A percentile compares a stretch with the other conserved stretches of the same genome.
phyloP scores from a whole-genome alignment of 495 filamentous ascomycete genomes.

The Penicillium diatomitis region DNA sequence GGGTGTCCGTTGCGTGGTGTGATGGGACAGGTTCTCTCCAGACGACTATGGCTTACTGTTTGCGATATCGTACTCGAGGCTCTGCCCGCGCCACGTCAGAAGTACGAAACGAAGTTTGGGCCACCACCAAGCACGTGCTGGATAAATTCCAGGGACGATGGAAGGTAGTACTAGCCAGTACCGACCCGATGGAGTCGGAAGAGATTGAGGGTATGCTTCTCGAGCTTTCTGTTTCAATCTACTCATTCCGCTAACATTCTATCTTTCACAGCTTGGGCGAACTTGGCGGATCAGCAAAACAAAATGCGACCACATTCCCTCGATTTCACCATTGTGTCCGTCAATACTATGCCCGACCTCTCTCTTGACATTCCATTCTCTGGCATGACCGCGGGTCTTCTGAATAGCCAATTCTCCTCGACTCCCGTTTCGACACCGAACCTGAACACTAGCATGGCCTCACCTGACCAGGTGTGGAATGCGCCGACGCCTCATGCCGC shows the following conservation, averaged over 20 bases:
- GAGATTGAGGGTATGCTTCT: slow-evolving; percentile 51
- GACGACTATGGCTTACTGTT: slow-evolving; percentile 68
- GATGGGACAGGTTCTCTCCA: slow-evolving; percentile 74
- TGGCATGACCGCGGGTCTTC: slow-evolving; percentile 21
- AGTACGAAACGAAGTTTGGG: slow-evolving; percentile 74
- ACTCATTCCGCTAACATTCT: background rate
- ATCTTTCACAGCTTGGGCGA: slow-evolving; percentile 33
- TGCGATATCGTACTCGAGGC: slow-evolving; percentile 53
- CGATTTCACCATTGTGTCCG: slow-evolving; percentile 52
- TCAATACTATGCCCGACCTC: slow-evolving; percentile 59
- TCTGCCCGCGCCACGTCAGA: slow-evolving; percentile 49
- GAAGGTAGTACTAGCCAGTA: slow-evolving; percentile 70
- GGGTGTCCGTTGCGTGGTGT: slow-evolving; percentile 89
- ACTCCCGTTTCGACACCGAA: slow-evolving; percentile 39
- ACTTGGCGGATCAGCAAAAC: slow-evolving; percentile 34
- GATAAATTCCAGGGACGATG: slow-evolving; percentile 62
- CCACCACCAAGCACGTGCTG: slow-evolving; percentile 68
- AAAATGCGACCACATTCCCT: slow-evolving; percentile 37
- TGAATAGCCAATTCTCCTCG: slow-evolving; percentile 27
- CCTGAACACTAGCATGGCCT: slow-evolving; percentile 33
- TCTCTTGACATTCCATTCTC: slow-evolving; percentile 37
- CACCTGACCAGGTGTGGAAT: slow-evolving; percentile 33
- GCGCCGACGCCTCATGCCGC: slow-evolving; percentile 23
- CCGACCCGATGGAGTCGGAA: slow-evolving; percentile 60
- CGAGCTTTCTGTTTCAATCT: background rate